Percentiles rank a stretch among this genome's conserved stretches.
Conservation (phyloP, 331 rosid genomes). For the Quercus phellos region DNA sequence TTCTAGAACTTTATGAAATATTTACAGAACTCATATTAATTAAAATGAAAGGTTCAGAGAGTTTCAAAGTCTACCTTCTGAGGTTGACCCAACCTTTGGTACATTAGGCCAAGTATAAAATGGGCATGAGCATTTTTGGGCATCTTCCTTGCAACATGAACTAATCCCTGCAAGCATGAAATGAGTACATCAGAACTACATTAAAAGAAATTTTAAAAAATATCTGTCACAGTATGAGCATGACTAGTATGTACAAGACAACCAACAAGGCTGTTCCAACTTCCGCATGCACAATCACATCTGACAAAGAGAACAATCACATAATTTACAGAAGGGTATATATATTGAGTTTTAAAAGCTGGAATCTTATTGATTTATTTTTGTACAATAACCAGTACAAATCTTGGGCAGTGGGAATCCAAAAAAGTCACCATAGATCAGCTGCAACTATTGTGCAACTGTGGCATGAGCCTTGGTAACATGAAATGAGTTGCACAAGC, state of each 20-base stretch:
- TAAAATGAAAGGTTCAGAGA: neutral
- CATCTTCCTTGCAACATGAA: constrained; percentile 92
- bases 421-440: neutral
- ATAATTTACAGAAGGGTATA: neutral
- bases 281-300: neutral
- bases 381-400: no score
- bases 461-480: neutral
- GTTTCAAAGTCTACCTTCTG: constrained; percentile 55
- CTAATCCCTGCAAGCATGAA: constrained; percentile 68
- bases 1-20: constrained; percentile 16
- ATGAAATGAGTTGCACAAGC: neutral
- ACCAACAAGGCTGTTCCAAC: neutral
- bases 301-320: neutral
- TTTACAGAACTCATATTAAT: neutral
- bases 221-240: neutral
- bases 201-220: neutral
- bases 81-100: constrained; percentile 90
- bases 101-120: constrained; percentile 89
- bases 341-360: neutral
- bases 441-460: no score
- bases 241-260: neutral
- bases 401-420: neutral
- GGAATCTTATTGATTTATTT: neutral
- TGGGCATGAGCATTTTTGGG: constrained; percentile 99
- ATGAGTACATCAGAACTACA: constrained; percentile 19